These are phyloP conservation scores for Aspergillus sp. DNA, from an alignment of 2,329 filamentous ascomycete genomes.

Conservation along the genomic window DNA sequence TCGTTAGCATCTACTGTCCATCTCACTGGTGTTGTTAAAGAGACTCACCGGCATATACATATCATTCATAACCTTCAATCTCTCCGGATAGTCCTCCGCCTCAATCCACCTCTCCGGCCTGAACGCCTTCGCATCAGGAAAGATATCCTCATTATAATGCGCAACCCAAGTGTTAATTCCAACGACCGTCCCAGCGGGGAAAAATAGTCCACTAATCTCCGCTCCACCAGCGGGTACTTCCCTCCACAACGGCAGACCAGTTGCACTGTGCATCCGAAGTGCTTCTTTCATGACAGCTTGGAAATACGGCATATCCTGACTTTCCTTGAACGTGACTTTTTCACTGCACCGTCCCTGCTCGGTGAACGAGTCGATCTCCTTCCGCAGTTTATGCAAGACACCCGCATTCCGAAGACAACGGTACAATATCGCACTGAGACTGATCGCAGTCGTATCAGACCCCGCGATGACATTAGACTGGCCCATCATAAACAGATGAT, in stretches of 20 bases:
- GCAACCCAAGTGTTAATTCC: constrained; percentile 41
- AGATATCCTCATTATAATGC: constrained; percentile 41
- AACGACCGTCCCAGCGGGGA: constrained; percentile 38
- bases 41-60: constrained; percentile 35
- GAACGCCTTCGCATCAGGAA: constrained; percentile 38
- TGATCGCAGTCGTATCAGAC: constrained; percentile 44
- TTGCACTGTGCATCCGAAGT: constrained; percentile 45
- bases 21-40: too few species aligned
- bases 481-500: constrained; percentile 34
- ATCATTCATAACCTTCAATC: constrained; percentile 29
- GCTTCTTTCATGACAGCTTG: constrained; percentile 51
- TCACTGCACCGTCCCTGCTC: constrained; percentile 14
- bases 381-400: constrained; percentile 17
- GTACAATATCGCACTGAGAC: constrained; percentile 41
- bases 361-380: constrained; percentile 28
- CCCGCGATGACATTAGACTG: constrained; percentile 31
- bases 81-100: constrained; percentile 22
- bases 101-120: constrained; percentile 44
- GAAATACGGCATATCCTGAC: constrained; percentile 44
- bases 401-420: constrained; percentile 35
- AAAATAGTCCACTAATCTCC: constrained; percentile 35
- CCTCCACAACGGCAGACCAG: constrained; percentile 45
- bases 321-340: constrained; percentile 34
- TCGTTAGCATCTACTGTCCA: background rate
- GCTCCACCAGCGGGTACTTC: constrained; percentile 42